Evolutionary conservation across 1,284 basidiomycete genomes (phyloP), one percentile per base, ranked within the genome.

Genomic region (Cryptococcus hybrid): DNA sequence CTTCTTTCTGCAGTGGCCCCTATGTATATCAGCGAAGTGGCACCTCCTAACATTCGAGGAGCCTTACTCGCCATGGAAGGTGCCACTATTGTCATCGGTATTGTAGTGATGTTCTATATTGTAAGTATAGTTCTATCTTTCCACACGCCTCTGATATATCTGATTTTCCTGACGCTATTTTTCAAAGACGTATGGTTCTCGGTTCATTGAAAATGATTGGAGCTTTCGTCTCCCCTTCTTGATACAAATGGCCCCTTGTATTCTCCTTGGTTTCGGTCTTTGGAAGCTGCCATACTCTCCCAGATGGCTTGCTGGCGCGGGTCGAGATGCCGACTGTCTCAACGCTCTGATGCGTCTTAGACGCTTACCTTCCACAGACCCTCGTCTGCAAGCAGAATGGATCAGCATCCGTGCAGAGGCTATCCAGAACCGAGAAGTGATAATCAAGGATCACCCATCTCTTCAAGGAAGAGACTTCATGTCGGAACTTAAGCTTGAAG

Each of bases 31-130:
- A 65, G 75, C 4, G 76, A 78, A 48, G 59, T 69, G 24, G 58
- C 66, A 0, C 64, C 67, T 1, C 69, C 69, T 0, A 66, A 71
- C 47, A 85, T 90, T 9, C 84, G 89, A 57, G 89, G 88, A 6
- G 86, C 86, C 68, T 79, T 90, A 45, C 87, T 90, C 44, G 86
- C 85, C 1, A 80, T 91, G 11, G 88, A 90, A 69, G 87, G 88
- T 65, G 79, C 88, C 11, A 84, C 85, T 5, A 89, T 90, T 68
- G 86, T 86, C 0, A 84, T 87, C 59, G 88, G 68, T 13, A 63
- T 62, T 35, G 54, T 59, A 38, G 36, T 52, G 45, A 60, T 62
- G 62, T 64, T 52, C 35, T 54, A 52, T 18, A 57, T 51, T 37
- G 58, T 39, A 57, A 58, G 54, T 67, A 55, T 40, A 30, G 47